phyloP scores from a whole-genome alignment of 495 filamentous ascomycete species.

The Penicillium robsamsonii region DNA sequence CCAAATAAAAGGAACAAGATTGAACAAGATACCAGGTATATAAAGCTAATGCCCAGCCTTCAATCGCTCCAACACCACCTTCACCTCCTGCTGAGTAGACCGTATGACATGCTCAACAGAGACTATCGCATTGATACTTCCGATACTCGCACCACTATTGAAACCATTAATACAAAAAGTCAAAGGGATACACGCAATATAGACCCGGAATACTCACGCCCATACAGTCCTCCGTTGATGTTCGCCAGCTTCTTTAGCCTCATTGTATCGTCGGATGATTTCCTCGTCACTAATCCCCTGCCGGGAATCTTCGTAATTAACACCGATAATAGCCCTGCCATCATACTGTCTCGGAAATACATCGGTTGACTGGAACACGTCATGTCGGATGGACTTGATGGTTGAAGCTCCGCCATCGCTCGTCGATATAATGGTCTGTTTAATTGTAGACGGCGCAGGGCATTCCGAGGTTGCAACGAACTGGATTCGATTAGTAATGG shows the following conservation, averaged over 20 bases:
- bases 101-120: slow-evolving; percentile 20
- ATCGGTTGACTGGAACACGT: slow-evolving; percentile 28
- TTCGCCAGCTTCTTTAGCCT: slow-evolving; percentile 21
- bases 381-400: slow-evolving; percentile 22
- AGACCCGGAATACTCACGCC: slow-evolving; percentile 20
- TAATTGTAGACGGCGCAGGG: slow-evolving; percentile 20
- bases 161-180: not conserved
- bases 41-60: not conserved
- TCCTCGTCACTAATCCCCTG: slow-evolving; percentile 21
- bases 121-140: slow-evolving; percentile 19
- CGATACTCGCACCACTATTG: slow-evolving; percentile 24
- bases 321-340: slow-evolving; percentile 25
- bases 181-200: not conserved
- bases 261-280: slow-evolving; percentile 24
- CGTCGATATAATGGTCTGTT: slow-evolving; percentile 22
- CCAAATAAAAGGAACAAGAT: no score
- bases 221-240: slow-evolving; percentile 24
- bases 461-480: slow-evolving; percentile 28
- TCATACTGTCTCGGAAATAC: slow-evolving; percentile 30
- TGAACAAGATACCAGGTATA: not conserved
- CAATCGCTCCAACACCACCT: slow-evolving; percentile 5
- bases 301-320: slow-evolving; percentile 19
- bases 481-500: slow-evolving; percentile 13
- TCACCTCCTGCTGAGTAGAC: slow-evolving; percentile 15
- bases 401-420: slow-evolving; percentile 26